These are phyloP conservation scores for Chenopodium quinoa DNA, from an alignment of 148 eudicot species.

Conservation along the genomic window DNA sequence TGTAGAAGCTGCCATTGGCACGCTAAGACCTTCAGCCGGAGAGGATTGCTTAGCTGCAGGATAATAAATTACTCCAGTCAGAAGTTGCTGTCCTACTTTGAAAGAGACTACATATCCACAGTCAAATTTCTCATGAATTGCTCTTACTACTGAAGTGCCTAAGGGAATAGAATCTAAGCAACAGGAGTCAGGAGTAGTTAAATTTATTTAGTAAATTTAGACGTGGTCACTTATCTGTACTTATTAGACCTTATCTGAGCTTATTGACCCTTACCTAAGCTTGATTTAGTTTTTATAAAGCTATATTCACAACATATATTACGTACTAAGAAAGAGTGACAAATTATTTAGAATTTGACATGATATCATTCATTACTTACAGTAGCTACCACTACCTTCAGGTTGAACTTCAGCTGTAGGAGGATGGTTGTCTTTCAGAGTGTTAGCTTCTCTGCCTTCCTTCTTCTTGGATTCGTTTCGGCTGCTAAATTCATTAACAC, in stretches of 20 bases:
- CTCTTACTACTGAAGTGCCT: slow-evolving; percentile 41
- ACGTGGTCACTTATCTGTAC: background rate
- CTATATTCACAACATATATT: background rate
- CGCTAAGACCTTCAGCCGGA: slow-evolving; percentile 27
- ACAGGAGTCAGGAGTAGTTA: background rate
- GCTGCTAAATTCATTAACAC: too few relatives aligned
- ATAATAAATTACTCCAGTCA: slow-evolving; percentile 60
- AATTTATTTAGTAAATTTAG: too few relatives aligned
- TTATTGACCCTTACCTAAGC: too few relatives aligned
- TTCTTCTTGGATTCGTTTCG: too few relatives aligned
- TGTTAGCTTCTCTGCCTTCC: too few relatives aligned
- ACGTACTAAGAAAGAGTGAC: background rate
- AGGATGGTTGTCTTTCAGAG: too few relatives aligned
- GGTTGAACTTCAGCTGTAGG: too few relatives aligned
- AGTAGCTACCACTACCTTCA: too few relatives aligned
- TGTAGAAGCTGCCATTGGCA: slow-evolving; percentile 6
- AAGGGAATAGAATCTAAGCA: slow-evolving; percentile 8
- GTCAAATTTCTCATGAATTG: slow-evolving; percentile 67
- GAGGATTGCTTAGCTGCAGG: slow-evolving; percentile 32
- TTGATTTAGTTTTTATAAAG: too few relatives aligned
- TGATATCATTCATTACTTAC: too few relatives aligned
- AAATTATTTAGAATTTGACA: too few relatives aligned
- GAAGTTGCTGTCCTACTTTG: slow-evolving; percentile 47
- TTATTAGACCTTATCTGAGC: too few relatives aligned
- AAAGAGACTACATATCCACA: slow-evolving; percentile 65